Evolutionary conservation across 768 basidiomycete genomes (phyloP), one percentile per base, ranked within the genome.

Genomic region (Floccularia luteovirens): DNA sequence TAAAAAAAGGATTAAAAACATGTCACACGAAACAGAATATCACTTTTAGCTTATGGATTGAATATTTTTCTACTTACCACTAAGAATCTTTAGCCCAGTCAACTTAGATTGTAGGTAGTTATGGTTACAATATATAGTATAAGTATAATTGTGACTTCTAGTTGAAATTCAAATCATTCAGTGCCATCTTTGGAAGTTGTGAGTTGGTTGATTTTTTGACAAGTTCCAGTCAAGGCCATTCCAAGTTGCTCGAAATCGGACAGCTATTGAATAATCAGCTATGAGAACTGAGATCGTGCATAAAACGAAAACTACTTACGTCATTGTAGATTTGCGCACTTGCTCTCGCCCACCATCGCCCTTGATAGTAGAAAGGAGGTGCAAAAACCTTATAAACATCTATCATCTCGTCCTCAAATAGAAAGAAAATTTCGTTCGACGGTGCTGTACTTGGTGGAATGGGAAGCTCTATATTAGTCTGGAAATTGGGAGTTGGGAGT

Each of bases 321-420:
- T 67, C 60, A 42, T 61, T 69, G 33, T 53, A 71, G 11, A 69
- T 49, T 41, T 71, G 67, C 1, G 63, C 61, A 49, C 66, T 66
- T 38, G 53, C 56, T 21, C 69, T 47, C 3, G 52, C 53, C 67
- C 67, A 71, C 64, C 63, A 69, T 19, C 43, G 47, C 8, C 54
- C 60, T 33, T 63, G 57, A 43, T 69, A 61, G 22, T 55, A 57
- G 41, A 58, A 69, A 35, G 49, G 51, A 1, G 58, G 55, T 1
- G 56, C 54, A 36, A 55, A 68, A 1, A 54, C 50, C 6, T 62
- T 63, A 25, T 55, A 47, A 17, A 56, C 52, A 0, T 46, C 41
- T 16, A 64, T 42, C 24, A 67, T 23, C 27, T 60, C 59, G 3
- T 48, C 31, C 37, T 57, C 46, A 31, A 67, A 51, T n/a, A 37